Base-by-base conservation (phyloP, 2,329 filamentous ascomycete genomes). In the Stagonosporopsis chrysanthemi region DNA sequence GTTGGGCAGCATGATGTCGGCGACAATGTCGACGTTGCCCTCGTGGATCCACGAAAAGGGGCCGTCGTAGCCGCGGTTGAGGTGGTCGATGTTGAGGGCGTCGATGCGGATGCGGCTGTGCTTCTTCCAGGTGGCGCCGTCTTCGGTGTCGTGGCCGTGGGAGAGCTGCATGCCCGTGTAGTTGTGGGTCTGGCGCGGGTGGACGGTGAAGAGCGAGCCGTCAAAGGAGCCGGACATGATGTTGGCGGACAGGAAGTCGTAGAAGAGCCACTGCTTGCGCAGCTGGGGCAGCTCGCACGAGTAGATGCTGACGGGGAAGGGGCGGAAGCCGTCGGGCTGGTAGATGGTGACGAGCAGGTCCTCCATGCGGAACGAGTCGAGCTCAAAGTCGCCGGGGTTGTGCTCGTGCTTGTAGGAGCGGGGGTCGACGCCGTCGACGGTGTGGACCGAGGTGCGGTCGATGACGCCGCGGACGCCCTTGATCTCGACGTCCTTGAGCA, bases 31-130 rank as follows among this genome's bases (percentile, higher is more conserved):
- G 38, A 99, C 92, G 61, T 95, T 96, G 31, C 95, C 95, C 77
- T 98, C 92, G 65, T 96, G 90, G 50, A 99, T 99, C 95, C 95
- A 99, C 3, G 92, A 93, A 75, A 99, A 97, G 0, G 94, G 93
- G 0, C 95, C 95, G 60, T 95, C 88, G 17, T 97, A 92, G 23
- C 93, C 93, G 39, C 92, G 87, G 73, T 99, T 99, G 9, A 99
- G 83, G 75, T 99, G 95, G 69, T 98, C 95, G 52, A 99, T 97
- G 72, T 90, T 96, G 9, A 99, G 83, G 0, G 90, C 92, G 71
- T 99, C 95, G 56, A 99, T 96, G 5, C 95, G 87, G 56, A 98
- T 86, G 23, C 95, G 86, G 71, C 89, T 97, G 65, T 97, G 93
- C 76, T 97, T 98, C 78, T 98, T 97, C 94, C 94, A 99, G 56